These are phyloP conservation scores for Yamadazyma membranifaciens DNA, from an alignment of 1,139 yeast species.

Conservation along the genomic window DNA sequence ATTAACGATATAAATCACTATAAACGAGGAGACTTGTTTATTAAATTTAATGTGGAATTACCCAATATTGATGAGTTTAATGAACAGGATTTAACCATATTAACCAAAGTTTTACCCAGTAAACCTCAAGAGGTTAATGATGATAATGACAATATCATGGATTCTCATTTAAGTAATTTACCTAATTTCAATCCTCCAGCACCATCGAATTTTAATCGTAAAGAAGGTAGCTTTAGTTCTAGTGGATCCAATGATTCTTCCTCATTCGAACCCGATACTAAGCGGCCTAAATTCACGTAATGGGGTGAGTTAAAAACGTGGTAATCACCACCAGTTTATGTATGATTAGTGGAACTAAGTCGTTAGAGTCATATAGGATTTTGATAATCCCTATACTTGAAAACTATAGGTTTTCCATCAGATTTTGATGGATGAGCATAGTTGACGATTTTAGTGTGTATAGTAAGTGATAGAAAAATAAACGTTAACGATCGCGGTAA, in stretches of 20 bases:
- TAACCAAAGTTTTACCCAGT: slow-evolving; percentile 28
- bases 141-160: slow-evolving; percentile 8
- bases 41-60: slow-evolving; percentile 38
- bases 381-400: no score
- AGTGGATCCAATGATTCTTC: background rate
- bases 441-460: background rate
- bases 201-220: background rate
- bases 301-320: background rate
- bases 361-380: no score
- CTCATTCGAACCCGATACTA: slow-evolving; percentile 6
- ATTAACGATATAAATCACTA: slow-evolving; percentile 14
- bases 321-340: no score
- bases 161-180: slow-evolving; percentile 24
- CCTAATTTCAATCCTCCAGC: slow-evolving; percentile 12
- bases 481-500: no score
- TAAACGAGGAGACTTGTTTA: slow-evolving; percentile 38
- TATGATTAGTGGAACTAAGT: no score
- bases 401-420: no score
- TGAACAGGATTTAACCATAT: slow-evolving; percentile 19
- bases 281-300: slow-evolving; percentile 2
- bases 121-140: background rate
- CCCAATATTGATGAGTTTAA: slow-evolving; percentile 32
- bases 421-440: no score
- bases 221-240: slow-evolving; percentile 11
- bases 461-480: background rate